Evolutionary conservation across 2,329 filamentous ascomycete species (phyloP), one percentile per base, ranked within the genome.

Genomic region (Colletotrichum coccodes): DNA sequence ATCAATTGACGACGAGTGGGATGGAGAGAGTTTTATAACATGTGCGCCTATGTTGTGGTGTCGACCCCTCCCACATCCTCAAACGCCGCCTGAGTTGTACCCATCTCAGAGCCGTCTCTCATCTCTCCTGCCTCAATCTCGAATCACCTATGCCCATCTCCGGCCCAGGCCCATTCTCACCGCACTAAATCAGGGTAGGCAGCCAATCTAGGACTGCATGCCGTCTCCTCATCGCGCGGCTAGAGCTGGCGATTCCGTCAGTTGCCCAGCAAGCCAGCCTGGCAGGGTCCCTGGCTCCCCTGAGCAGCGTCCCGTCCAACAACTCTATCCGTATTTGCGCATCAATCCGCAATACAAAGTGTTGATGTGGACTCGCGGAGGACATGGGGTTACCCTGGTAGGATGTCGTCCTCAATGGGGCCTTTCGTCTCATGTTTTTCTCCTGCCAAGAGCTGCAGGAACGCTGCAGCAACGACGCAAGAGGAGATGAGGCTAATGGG

Each of bases 181-280:
- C 61, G 54, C 54, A 68, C 60, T 59, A 64, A 23, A 46, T 49
- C 46, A 7, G 40, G 46, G 38, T 42, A 50, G 40, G 56, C 54
- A 60, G 32, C 61, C 61, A 69, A 66, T 66, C 30, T 52, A 30
- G 47, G 44, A 53, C 42, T 56, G 65, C 32, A 60, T 66, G 47
- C 56, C 32, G 62, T 28, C 54, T 58, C 42, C 38, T 32, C 53
- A 60, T 68, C 40, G 61, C 61, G 54, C 61, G 66, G 66, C 61
- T 68, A 68, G 66, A 68, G 54, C 61, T 68, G 66, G 66, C 66
- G 61, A 65, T 68, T 65, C 42, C 61, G 46, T 66, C 62, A 60
- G 14, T 65, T 47, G 42, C 26, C 38, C 23, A 56, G 54, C 47
- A 36, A 26, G 30, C n/a, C 40, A 23, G 28, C 32, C 47, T 30